A percentile compares a stretch with the other conserved stretches of the same genome.
These are phyloP conservation scores for Trichocomaceae sp. DNA, from an alignment of 2,329 filamentous ascomycete species.

Conservation along the genomic window DNA sequence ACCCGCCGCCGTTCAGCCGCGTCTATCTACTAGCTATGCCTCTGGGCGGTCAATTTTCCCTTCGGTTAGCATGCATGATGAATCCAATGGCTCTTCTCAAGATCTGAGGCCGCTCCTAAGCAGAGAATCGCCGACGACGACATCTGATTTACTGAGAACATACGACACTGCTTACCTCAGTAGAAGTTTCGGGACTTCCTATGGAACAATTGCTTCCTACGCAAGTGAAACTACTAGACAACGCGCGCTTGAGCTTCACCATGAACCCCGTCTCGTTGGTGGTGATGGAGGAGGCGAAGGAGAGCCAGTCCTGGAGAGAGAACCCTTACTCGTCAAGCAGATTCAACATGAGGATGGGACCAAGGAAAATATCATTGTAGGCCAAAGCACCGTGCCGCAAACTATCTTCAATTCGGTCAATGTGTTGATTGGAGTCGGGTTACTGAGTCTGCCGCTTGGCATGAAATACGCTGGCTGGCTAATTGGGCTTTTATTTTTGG, in stretches of 20 bases:
- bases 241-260: conserved; percentile 48
- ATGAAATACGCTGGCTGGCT: conserved; percentile 86
- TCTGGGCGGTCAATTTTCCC: conserved; percentile 8
- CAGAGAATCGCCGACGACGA: conserved; percentile 11
- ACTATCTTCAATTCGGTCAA: conserved; percentile 97
- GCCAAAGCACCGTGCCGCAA: conserved; percentile 90
- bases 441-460: conserved; percentile 82
- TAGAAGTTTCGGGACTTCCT: conserved; percentile 63
- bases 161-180: conserved; percentile 61
- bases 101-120: conserved; percentile 15
- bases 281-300: conserved; percentile 24
- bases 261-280: conserved; percentile 45
- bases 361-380: conserved; percentile 75
- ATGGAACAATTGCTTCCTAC: conserved; percentile 53
- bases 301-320: conserved; percentile 53
- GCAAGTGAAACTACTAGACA: conserved; percentile 52
- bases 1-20: background rate
- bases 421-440: conserved; percentile 80
- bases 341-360: conserved; percentile 79
- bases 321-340: conserved; percentile 79
- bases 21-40: conserved; percentile 4
- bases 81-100: conserved; percentile 4
- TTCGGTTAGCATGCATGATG: conserved; percentile 2
- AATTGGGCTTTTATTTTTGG: conserved; percentile 67
- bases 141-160: conserved; percentile 22